phyloP scores from a whole-genome alignment of 257 asterid species.

The Gentiana dahurica region DNA sequence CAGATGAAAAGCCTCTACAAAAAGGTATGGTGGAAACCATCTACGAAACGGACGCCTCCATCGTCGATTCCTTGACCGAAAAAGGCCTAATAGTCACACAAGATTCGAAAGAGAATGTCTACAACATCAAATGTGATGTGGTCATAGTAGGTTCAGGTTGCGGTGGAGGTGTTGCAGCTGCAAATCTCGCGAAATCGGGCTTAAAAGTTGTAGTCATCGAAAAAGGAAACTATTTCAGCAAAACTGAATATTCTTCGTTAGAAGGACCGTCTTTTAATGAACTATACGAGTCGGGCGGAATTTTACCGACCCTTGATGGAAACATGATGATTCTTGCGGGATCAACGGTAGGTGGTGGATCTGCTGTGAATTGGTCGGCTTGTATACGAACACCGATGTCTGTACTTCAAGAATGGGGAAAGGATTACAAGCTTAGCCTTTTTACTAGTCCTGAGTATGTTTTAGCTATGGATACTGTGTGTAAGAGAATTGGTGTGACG shows the following conservation, averaged over 20 bases:
- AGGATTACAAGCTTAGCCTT: conserved; percentile 25
- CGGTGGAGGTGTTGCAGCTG: conserved; percentile 90
- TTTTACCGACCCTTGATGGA: conserved; percentile 55
- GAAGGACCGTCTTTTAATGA: conserved; percentile 75
- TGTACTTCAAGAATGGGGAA: conserved; percentile 56
- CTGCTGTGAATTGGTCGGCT: conserved; percentile 88
- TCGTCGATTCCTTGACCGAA: conserved; percentile 23
- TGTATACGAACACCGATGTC: conserved; percentile 45
- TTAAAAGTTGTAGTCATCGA: conserved; percentile 64
- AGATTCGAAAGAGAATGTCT: conserved; percentile 14
- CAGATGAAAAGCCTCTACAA: conserved; percentile 42
- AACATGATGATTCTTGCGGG: conserved; percentile 60
- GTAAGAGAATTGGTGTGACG: conserved; percentile 60
- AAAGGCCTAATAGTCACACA: conserved; percentile 43
- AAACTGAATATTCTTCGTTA: conserved; percentile 45
- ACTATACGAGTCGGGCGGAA: conserved; percentile 70
- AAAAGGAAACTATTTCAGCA: conserved; percentile 66
- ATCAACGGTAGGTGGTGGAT: conserved; percentile 91
- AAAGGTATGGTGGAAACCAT: conserved; percentile 62
- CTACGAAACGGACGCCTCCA: conserved; percentile 31
- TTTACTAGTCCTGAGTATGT: conserved; percentile 29
- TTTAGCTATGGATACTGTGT: conserved; percentile 59
- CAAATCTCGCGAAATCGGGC: conserved; percentile 59
- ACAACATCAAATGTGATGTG: conserved; percentile 53
- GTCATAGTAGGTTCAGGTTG: conserved; percentile 84